These are phyloP conservation scores for Nemania serpens DNA, from an alignment of 2,329 filamentous ascomycete genomes.

Conservation along the genomic window DNA sequence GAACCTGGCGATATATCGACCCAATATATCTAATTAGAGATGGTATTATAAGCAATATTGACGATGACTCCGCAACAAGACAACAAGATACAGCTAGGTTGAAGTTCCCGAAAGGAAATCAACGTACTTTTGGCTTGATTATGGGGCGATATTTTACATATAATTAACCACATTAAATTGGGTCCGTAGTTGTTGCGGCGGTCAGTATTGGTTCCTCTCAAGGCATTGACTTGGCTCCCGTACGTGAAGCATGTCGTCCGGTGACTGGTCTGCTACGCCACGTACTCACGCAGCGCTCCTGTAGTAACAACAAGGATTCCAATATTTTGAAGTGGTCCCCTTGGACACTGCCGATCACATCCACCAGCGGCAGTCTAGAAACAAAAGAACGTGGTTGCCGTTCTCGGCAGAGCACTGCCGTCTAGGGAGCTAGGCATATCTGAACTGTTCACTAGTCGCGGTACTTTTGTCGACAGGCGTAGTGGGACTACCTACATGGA, in stretches of 20 bases:
- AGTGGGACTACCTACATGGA: no score
- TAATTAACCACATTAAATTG: background rate
- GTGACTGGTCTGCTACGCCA: background rate
- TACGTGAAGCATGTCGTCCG: background rate
- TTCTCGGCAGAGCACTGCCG: constrained; percentile 4
- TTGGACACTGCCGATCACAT: background rate
- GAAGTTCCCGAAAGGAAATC: background rate
- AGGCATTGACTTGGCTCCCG: background rate
- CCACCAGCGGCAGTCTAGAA: background rate
- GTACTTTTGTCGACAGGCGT: background rate
- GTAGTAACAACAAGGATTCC: background rate
- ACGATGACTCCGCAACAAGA: background rate
- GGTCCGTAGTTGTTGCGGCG: background rate
- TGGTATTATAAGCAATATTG: background rate
- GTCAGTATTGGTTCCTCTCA: background rate
- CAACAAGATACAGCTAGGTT: background rate
- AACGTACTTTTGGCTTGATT: background rate
- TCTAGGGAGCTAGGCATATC: no score
- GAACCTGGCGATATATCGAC: no score
- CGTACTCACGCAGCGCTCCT: background rate
- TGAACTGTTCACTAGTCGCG: no score
- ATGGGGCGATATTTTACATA: background rate
- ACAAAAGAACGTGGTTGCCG: constrained; percentile 17
- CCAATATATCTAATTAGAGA: background rate
- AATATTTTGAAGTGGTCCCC: background rate